phyloP scores from a whole-genome alignment of 1,284 basidiomycete species.

The Vanrija pseudolonga region DNA sequence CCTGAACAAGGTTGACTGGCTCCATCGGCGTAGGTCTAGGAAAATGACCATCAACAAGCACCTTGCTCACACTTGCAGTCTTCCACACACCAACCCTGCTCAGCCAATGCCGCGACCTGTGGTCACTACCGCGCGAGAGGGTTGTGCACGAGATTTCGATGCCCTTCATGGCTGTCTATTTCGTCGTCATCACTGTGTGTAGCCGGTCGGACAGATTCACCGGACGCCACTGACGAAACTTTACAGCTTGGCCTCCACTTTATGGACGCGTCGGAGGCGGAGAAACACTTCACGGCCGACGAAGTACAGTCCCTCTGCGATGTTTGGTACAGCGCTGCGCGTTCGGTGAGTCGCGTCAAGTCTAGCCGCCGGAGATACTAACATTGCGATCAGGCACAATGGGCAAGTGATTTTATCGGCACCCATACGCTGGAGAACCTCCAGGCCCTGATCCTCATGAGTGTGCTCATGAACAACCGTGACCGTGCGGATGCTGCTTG shows the following conservation, averaged over 20 bases:
- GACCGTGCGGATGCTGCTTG: slow-evolving; percentile 50
- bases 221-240: not conserved
- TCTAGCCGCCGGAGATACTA: not conserved
- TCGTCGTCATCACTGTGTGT: slow-evolving; percentile 45
- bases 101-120: slow-evolving; percentile 46
- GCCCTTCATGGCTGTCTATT: slow-evolving; percentile 46
- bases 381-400: slow-evolving; percentile 28
- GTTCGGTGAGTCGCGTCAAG: slow-evolving; percentile 3
- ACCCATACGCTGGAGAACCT: slow-evolving; percentile 46
- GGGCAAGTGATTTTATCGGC: slow-evolving; percentile 49
- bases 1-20: slow-evolving; percentile 48
- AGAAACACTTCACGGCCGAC: slow-evolving; percentile 40
- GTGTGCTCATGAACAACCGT: slow-evolving; percentile 49
- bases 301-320: slow-evolving; percentile 42
- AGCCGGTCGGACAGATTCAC: not conserved
- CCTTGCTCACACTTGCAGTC: slow-evolving; percentile 16
- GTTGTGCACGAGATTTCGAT: slow-evolving; percentile 45
- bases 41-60: not conserved
- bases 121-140: slow-evolving; percentile 41
- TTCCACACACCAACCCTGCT: slow-evolving; percentile 48
- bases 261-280: slow-evolving; percentile 42
- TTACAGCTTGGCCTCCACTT: slow-evolving; percentile 47
- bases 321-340: slow-evolving; percentile 42
- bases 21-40: slow-evolving; percentile 47
- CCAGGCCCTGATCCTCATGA: slow-evolving; percentile 45